Conservation (phyloP, 106 monocot species). For the Xerophyta viscosa region DNA sequence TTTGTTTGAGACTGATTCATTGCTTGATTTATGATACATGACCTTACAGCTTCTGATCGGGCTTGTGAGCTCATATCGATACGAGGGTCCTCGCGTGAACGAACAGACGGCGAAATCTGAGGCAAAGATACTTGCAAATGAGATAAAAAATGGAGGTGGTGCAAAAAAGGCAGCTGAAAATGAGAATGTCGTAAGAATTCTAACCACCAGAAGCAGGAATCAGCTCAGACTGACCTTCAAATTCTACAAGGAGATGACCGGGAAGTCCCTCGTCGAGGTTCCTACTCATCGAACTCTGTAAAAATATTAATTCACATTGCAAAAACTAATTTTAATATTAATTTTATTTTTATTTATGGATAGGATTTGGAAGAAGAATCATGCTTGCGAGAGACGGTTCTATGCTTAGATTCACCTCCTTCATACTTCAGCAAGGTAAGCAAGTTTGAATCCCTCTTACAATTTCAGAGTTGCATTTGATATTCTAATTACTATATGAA, state of each 20-base stretch:
- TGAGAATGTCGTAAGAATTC: slow-evolving; percentile 37
- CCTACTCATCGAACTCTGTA: no score
- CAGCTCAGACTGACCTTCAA: slow-evolving; percentile 41
- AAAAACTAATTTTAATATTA: no score
- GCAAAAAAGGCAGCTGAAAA: slow-evolving; percentile 18
- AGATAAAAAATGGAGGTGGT: slow-evolving; percentile 16
- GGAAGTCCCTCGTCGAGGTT: slow-evolving; percentile 40
- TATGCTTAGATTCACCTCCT: slow-evolving; percentile 47
- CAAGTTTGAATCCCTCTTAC: background rate
- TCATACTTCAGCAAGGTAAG: slow-evolving; percentile 57
- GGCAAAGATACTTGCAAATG: slow-evolving; percentile 34
- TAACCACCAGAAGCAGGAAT: slow-evolving; percentile 60
- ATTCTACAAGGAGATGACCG: slow-evolving; percentile 42
- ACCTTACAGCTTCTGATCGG: slow-evolving; percentile 51
- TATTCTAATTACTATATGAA: no score
- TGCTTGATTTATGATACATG: no score
- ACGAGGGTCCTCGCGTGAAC: slow-evolving; percentile 44
- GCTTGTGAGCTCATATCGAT: slow-evolving; percentile 61
- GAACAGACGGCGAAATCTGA: slow-evolving; percentile 40
- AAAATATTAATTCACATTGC: no score
- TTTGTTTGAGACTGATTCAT: no score
- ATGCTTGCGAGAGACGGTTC: slow-evolving; percentile 34
- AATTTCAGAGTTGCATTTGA: no score
- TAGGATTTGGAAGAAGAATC: slow-evolving; percentile 32
- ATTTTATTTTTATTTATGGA: background rate